Base-by-base conservation (phyloP, 1,284 basidiomycete species). In the Microbotryum intermedium region DNA sequence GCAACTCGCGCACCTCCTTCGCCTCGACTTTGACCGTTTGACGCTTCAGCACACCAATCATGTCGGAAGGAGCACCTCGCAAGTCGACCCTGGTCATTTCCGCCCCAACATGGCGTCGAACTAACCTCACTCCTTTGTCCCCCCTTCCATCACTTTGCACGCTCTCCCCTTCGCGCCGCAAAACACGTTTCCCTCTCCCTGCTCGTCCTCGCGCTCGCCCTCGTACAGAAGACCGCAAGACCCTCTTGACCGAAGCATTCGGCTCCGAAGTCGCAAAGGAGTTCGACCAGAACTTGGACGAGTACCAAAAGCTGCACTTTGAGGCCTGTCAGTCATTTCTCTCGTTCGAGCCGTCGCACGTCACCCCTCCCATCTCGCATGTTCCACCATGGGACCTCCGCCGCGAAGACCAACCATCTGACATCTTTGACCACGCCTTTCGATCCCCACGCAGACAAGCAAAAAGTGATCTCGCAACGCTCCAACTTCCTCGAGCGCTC, bases 401-500 rank as follows among this genome's bases (percentile, higher is more conserved):
- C 29, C 34, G 34, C 34, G 16, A 26, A 20, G 5, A 47, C 26
- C n/a, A 45, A 30, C 21, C 18, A 13, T 4, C 45, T 44, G 7
- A 34, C 10, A 5, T 18, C 46, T n/a, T n/a, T n/a, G n/a, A n/a
- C n/a, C n/a, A n/a, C n/a, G n/a, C 34, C 26, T 45, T 9, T 9
- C n/a, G 1, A 6, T 39, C 3, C 21, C 7, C 20, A 43, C 20
- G 4, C 53, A 66, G 64, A 66, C 64, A 58, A 55, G 45, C 16
- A 29, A 45, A 66, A 64, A 45, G 50, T 68, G 29, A n/a, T 50
- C 21, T 56, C 55, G 23, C 64, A 66, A 45, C 50, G 46, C 20
- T 52, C 64, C 50, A 54, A 66, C 29, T 65, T 55, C 58, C 49
- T 60, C 20, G 30, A 55, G 43, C 60, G 67, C 28, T 52, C 61